Percentiles rank a stretch among this genome's conserved stretches.
phyloP scores from a whole-genome alignment of 192 early-diverging fungal genomes.

The Backusella tarrabulga region DNA sequence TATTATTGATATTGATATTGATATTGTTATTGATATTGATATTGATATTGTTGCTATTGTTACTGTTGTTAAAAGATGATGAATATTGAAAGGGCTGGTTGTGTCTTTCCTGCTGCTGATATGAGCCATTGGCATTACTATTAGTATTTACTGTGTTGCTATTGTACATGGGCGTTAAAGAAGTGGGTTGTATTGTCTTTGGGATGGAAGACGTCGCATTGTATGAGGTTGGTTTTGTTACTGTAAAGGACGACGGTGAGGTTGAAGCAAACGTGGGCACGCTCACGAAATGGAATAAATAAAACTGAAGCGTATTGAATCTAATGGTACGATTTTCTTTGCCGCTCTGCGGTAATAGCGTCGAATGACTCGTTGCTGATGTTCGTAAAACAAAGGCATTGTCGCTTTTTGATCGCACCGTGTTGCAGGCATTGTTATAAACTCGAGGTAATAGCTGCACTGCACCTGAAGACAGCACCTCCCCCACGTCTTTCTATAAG shows the following conservation, averaged over 20 bases:
- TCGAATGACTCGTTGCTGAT: background rate
- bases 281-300: conserved; percentile 3
- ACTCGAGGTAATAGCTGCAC: background rate
- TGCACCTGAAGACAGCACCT: background rate
- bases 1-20: background rate
- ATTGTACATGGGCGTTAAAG: background rate
- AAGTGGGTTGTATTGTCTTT: background rate
- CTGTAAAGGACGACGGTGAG: background rate
- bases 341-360: background rate
- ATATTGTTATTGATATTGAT: background rate
- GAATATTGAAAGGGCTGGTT: background rate
- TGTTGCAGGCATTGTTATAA: background rate
- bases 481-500: background rate
- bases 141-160: background rate
- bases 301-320: conserved; percentile 7
- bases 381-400: background rate
- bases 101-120: background rate
- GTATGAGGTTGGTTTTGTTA: background rate
- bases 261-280: background rate
- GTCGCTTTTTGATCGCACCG: background rate
- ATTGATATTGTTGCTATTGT: background rate
- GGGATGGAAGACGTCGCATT: too few species aligned
- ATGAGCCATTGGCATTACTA: background rate
- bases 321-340: background rate
- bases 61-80: background rate